Evolutionary conservation across 2,329 filamentous ascomycete species (phyloP).

Genomic region (Ophiostoma perfectum): DNA sequence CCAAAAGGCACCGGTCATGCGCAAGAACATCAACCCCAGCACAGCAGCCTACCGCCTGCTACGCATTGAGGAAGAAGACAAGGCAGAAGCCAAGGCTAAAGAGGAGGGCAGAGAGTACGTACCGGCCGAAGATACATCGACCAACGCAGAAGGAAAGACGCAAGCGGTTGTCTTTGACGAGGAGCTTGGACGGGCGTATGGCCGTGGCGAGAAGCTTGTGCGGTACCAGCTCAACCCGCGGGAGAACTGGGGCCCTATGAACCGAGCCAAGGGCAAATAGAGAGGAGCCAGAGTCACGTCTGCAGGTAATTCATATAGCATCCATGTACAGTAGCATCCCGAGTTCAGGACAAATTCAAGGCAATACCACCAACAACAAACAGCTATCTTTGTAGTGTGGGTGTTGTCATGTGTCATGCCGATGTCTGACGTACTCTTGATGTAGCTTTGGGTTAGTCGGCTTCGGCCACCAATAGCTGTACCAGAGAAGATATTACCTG

Average conservation of each 20-base stretch:
- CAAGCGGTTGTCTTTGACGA: slow-evolving; percentile 65
- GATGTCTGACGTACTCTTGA: too few relatives aligned
- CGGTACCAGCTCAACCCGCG: slow-evolving; percentile 87
- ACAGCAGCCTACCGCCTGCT: slow-evolving; percentile 69
- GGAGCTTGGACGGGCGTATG: slow-evolving; percentile 62
- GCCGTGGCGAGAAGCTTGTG: slow-evolving; percentile 62
- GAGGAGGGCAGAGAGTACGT: slow-evolving; percentile 16
- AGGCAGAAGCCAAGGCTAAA: slow-evolving; percentile 25
- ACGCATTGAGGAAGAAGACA: slow-evolving; percentile 34
- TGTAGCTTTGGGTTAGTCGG: too few relatives aligned
- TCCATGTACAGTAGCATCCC: too few relatives aligned
- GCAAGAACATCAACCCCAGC: slow-evolving; percentile 58
- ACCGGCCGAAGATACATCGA: slow-evolving; percentile 19
- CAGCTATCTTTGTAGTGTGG: too few relatives aligned
- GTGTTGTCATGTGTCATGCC: too few relatives aligned
- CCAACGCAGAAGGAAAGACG: slow-evolving; percentile 33
- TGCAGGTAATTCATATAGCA: not conserved
- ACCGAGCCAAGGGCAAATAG: slow-evolving; percentile 50
- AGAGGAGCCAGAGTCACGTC: too few relatives aligned
- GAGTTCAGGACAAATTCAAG: not conserved
- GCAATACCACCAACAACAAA: not conserved
- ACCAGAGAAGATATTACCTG: too few relatives aligned
- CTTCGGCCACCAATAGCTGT: too few relatives aligned
- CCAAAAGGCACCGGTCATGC: slow-evolving; percentile 73
- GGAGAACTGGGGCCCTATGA: slow-evolving; percentile 90